These are phyloP conservation scores for Allium fistulosum DNA, from an alignment of 106 monocot genomes.

Conservation along the genomic window DNA sequence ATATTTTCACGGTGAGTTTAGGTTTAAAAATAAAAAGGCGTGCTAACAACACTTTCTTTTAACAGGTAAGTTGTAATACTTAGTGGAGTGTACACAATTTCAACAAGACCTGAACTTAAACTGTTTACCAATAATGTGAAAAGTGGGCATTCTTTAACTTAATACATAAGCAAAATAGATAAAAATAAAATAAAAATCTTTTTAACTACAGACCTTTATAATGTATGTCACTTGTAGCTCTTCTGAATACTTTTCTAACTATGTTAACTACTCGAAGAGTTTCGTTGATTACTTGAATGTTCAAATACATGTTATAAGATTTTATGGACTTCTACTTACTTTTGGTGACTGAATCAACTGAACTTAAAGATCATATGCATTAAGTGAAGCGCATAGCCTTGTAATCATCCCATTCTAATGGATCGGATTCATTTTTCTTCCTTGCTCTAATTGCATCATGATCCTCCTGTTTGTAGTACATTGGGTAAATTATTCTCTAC, in stretches of 20 bases:
- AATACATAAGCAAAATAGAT: too few relatives aligned
- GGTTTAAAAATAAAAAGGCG: neutral
- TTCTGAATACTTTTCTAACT: slow-evolving; percentile 77
- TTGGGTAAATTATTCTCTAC: too few relatives aligned
- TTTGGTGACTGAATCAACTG: neutral
- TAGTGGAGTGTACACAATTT: too few relatives aligned
- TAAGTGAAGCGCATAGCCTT: slow-evolving; percentile 92
- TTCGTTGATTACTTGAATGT: slow-evolving; percentile 78
- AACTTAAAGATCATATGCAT: slow-evolving; percentile 34
- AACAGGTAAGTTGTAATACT: neutral
- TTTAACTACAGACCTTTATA: slow-evolving; percentile 46
- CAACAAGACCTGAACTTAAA: too few relatives aligned
- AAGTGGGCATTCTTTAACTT: too few relatives aligned
- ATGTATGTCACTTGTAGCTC: slow-evolving; percentile 55
- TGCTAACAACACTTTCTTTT: neutral
- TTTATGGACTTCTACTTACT: neutral
- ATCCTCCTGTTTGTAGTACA: slow-evolving; percentile 32
- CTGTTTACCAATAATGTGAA: too few relatives aligned
- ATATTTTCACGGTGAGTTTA: neutral
- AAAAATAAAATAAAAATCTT: too few relatives aligned
- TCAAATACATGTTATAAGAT: neutral
- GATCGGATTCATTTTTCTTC: slow-evolving; percentile 31
- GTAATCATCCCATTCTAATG: slow-evolving; percentile 79
- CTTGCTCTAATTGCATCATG: slow-evolving; percentile 50
- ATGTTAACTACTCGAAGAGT: slow-evolving; percentile 50